phyloP scores from a whole-genome alignment of 306 rosid genomes.

The Malus asiatica region DNA sequence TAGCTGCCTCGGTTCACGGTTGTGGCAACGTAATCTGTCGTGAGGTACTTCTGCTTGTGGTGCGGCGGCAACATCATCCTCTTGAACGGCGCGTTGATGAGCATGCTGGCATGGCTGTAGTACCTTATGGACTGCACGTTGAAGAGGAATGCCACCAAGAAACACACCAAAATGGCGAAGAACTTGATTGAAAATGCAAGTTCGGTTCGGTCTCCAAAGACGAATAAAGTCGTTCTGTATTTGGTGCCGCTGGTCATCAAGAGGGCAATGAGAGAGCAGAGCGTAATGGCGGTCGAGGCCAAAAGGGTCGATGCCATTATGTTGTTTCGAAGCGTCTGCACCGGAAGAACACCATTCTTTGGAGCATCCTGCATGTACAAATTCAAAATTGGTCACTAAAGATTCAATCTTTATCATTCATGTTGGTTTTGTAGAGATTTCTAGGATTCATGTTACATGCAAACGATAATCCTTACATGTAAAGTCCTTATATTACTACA shows the following conservation, averaged over 20 bases:
- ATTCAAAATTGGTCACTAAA: background rate
- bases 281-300: conserved; percentile 86
- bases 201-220: conserved; percentile 41
- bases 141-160: conserved; percentile 56
- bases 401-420: background rate
- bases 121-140: conserved; percentile 85
- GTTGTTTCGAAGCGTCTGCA: conserved; percentile 77
- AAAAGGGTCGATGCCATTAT: conserved; percentile 91
- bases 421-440: too few species aligned
- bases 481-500: too few species aligned
- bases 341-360: conserved; percentile 72
- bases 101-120: conserved; percentile 76
- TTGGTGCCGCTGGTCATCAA: conserved; percentile 37
- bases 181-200: conserved; percentile 46
- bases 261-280: conserved; percentile 70
- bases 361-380: conserved; percentile 34
- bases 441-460: too few species aligned
- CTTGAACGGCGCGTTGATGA: conserved; percentile 73
- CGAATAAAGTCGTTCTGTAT: background rate
- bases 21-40: conserved; percentile 55
- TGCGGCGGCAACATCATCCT: conserved; percentile 17
- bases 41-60: conserved; percentile 30
- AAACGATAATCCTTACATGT: too few species aligned
- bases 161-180: conserved; percentile 67
- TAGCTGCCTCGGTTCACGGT: conserved; percentile 71